phyloP scores from a whole-genome alignment of 1,139 yeast genomes.

The Pichia sp. region DNA sequence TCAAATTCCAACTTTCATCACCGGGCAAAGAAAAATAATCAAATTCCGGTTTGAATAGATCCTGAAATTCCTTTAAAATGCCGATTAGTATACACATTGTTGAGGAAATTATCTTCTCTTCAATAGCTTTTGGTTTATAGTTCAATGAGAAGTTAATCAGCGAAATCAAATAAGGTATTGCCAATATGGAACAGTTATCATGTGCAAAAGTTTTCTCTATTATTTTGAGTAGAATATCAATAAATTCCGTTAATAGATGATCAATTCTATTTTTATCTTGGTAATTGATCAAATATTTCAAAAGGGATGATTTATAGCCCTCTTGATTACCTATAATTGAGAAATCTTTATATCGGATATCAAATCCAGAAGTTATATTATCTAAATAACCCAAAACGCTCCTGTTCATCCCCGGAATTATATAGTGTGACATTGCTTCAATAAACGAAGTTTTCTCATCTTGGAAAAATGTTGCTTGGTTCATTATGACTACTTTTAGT shows the following conservation, averaged over 20 bases:
- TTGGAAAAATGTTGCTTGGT: conserved; percentile 24
- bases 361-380: conserved; percentile 36
- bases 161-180: conserved; percentile 49
- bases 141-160: conserved; percentile 43
- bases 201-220: conserved; percentile 24
- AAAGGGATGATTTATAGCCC: conserved; percentile 21
- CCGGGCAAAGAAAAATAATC: conserved; percentile 15
- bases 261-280: conserved; percentile 38
- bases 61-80: conserved; percentile 15
- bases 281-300: conserved; percentile 32
- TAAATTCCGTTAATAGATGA: conserved; percentile 32
- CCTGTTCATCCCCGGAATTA: conserved; percentile 40
- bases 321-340: conserved; percentile 26
- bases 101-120: conserved; percentile 24
- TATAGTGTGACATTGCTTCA: conserved; percentile 29
- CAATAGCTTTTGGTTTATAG: conserved; percentile 52
- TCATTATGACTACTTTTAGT: conserved; percentile 18
- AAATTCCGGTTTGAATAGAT: conserved; percentile 21
- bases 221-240: conserved; percentile 33
- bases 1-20: conserved; percentile 5
- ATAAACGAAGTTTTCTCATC: conserved; percentile 35
- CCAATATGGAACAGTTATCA: conserved; percentile 22
- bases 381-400: conserved; percentile 44
- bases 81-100: conserved; percentile 12
- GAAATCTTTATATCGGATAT: conserved; percentile 27